These are phyloP conservation scores for Hypoxylon fragiforme DNA, from an alignment of 495 filamentous ascomycete species.

Conservation along the genomic window DNA sequence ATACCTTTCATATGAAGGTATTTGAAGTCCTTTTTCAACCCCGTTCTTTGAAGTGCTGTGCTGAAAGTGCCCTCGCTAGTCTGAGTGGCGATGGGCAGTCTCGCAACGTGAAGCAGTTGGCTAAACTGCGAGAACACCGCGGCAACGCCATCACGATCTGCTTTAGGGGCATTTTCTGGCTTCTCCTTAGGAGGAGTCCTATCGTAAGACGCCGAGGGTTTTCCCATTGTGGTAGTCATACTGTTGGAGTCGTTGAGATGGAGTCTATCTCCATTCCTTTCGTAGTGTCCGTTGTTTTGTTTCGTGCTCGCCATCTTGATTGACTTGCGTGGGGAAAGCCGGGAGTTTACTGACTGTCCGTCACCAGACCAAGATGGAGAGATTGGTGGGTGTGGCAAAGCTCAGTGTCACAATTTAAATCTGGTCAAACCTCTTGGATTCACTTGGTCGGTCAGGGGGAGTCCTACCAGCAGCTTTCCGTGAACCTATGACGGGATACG, in stretches of 20 bases:
- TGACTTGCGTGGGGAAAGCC: not conserved
- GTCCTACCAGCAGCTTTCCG: no score
- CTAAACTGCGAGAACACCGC: constrained; percentile 62
- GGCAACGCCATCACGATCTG: constrained; percentile 45
- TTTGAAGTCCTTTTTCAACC: constrained; percentile 66
- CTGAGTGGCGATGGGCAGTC: constrained; percentile 67
- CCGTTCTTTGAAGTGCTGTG: constrained; percentile 44
- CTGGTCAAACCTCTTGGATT: constrained; percentile 2
- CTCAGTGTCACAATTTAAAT: constrained; percentile 9
- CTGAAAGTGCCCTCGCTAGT: constrained; percentile 62
- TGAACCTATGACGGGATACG: not conserved
- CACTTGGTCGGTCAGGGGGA: no score
- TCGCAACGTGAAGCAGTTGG: constrained; percentile 66
- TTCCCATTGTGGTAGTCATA: constrained; percentile 11
- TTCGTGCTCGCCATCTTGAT: constrained; percentile 20
- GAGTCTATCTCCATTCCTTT: constrained; percentile 16
- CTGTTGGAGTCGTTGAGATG: constrained; percentile 11
- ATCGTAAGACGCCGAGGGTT: constrained; percentile 1
- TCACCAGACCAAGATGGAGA: no score
- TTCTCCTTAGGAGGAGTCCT: constrained; percentile 21
- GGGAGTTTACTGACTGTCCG: no score
- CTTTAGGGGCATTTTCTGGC: constrained; percentile 31
- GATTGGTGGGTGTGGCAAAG: no score
- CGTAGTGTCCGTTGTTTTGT: constrained; percentile 4
- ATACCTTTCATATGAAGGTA: constrained; percentile 50